phyloP scores from a whole-genome alignment of 495 filamentous ascomycete genomes.

The Penicillium malachiteum region DNA sequence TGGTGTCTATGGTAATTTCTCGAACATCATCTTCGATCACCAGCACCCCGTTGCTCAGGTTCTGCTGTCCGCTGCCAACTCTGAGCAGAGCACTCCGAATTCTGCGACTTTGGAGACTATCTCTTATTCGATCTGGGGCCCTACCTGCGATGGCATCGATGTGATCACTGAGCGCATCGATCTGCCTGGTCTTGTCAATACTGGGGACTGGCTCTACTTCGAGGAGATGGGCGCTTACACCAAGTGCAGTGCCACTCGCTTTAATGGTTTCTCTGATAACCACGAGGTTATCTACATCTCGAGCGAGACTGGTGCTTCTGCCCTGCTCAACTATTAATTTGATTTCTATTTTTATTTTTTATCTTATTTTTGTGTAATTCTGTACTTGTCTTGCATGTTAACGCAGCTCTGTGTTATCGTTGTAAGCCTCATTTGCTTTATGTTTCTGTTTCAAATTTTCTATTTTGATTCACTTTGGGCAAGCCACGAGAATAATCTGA shows the following conservation, averaged over 20 bases:
- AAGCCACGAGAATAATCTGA: too few species aligned
- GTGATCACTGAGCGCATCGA: conserved; percentile 76
- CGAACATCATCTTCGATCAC: conserved; percentile 98
- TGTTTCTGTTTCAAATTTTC: background rate
- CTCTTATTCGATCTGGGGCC: conserved; percentile 94
- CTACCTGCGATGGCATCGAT: conserved; percentile 97
- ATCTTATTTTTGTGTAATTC: background rate
- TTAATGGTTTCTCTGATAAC: conserved; percentile 96
- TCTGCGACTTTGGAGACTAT: conserved; percentile 42
- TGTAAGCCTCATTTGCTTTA: background rate
- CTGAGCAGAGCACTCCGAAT: conserved; percentile 49
- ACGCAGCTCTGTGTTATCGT: background rate
- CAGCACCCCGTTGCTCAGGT: conserved; percentile 86
- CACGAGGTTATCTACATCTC: conserved; percentile 93
- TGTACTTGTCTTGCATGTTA: background rate
- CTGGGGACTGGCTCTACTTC: conserved; percentile 97
- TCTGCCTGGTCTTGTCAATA: conserved; percentile 71
- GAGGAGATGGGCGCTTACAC: conserved; percentile 99
- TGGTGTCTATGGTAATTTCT: conserved; percentile 96
- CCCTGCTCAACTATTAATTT: conserved; percentile 59
- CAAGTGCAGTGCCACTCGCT: conserved; percentile 91
- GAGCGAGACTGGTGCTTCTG: conserved; percentile 83
- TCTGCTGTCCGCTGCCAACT: conserved; percentile 57
- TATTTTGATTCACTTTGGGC: too few species aligned
- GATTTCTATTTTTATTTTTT: conserved; percentile 4